phyloP scores from a whole-genome alignment of 129 eudicot species.

The sunflower (Helianthus annuus) region HanXRQr2.0-SUNRISE NC_035448.2:129656921-129657420 shows the following conservation, averaged over 20 bases:
- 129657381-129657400: background rate
- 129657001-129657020: conserved; percentile 91
- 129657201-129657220: no score
- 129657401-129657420: conserved; percentile 11
- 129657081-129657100: conserved; percentile 56
- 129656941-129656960: background rate
- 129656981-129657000: conserved; percentile 6
- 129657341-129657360: conserved; percentile 37
- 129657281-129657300: background rate
- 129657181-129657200: no score
- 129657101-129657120: background rate
- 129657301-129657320: conserved; percentile 18
- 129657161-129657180: no score
- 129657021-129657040: conserved; percentile 75
- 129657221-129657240: no score
- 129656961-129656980: background rate
- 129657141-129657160: background rate
- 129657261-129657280: background rate
- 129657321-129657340: conserved; percentile 51
- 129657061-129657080: conserved; percentile 90
- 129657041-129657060: conserved; percentile 78
- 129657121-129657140: background rate
- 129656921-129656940: conserved; percentile 84
- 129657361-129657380: conserved; percentile 9
- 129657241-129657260: background rate